Conservation (phyloP, 257 asterid genomes). For the Solanum bulbocastanum region DNA sequence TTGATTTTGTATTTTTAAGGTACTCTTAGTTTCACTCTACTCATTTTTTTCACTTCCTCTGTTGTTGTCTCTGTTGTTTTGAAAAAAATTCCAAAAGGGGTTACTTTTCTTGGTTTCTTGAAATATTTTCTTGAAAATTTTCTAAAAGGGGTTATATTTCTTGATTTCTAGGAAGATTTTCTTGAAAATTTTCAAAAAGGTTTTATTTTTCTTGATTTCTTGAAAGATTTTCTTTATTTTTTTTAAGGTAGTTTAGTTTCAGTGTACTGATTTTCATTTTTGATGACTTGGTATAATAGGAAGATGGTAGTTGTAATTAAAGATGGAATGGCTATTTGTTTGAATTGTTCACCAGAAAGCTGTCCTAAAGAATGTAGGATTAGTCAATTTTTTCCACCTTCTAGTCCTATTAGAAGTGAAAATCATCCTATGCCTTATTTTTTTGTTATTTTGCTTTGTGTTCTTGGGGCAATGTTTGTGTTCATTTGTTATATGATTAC, state of each 20-base stretch:
- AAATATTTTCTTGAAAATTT: too few relatives aligned
- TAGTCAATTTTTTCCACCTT: background rate
- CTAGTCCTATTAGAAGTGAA: conserved; percentile 1
- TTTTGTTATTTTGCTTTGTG: conserved; percentile 42
- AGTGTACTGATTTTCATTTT: background rate
- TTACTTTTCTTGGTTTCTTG: too few relatives aligned
- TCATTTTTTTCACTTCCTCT: background rate
- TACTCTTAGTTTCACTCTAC: background rate
- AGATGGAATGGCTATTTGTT: background rate
- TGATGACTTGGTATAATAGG: background rate
- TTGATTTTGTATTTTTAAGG: background rate
- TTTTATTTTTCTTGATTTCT: background rate
- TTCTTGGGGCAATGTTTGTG: conserved; percentile 38
- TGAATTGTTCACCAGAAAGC: background rate
- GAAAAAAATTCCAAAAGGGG: background rate
- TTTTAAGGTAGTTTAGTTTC: background rate
- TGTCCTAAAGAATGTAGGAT: background rate
- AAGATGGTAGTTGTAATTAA: background rate
- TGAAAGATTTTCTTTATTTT: too few relatives aligned
- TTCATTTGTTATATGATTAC: conserved; percentile 39
- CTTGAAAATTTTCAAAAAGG: background rate
- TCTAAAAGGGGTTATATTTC: background rate
- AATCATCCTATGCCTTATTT: conserved; percentile 21
- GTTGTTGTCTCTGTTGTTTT: background rate
- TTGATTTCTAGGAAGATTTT: background rate